Percentiles rank a stretch among this genome's conserved stretches.
These are phyloP conservation scores for Cladosporium sp. DNA, from an alignment of 2,329 filamentous ascomycete species.

Conservation along the genomic window DNA sequence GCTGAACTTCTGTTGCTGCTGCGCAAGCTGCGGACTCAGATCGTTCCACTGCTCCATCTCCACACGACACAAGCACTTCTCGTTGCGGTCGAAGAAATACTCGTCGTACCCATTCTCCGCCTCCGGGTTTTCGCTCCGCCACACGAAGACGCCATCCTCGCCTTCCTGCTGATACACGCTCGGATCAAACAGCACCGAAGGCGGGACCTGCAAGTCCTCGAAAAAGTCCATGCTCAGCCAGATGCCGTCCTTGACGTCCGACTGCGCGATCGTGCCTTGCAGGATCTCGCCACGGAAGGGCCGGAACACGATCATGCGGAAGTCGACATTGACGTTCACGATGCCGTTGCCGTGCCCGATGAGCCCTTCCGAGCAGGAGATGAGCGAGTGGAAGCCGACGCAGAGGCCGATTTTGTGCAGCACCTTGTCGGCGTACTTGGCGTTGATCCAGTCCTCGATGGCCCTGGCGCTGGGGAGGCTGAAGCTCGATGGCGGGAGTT, in stretches of 20 bases:
- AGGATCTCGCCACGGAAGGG: slow-evolving; percentile 95
- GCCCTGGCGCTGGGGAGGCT: slow-evolving; percentile 77
- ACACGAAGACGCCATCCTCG: slow-evolving; percentile 63
- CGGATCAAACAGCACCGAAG: slow-evolving; percentile 71
- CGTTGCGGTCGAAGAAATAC: slow-evolving; percentile 86
- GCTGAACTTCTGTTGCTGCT: slow-evolving; percentile 44
- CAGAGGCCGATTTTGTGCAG: slow-evolving; percentile 94
- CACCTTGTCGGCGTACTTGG: slow-evolving; percentile 93
- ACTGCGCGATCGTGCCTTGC: slow-evolving; percentile 77
- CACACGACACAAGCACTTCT: slow-evolving; percentile 82
- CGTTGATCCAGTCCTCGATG: slow-evolving; percentile 95
- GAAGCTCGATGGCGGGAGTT: slow-evolving; percentile 88
- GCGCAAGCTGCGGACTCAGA: slow-evolving; percentile 79
- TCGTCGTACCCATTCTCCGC: slow-evolving; percentile 57
- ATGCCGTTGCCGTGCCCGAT: slow-evolving; percentile 91
- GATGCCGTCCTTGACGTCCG: slow-evolving; percentile 65
- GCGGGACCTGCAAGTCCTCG: slow-evolving; percentile 80
- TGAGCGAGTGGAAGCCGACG: slow-evolving; percentile 87
- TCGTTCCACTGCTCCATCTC: slow-evolving; percentile 90
- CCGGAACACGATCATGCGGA: slow-evolving; percentile 88
- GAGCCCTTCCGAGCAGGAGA: slow-evolving; percentile 86
- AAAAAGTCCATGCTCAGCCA: slow-evolving; percentile 82
- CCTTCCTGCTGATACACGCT: slow-evolving; percentile 57
- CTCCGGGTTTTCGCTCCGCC: slow-evolving; percentile 56
- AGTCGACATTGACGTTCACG: slow-evolving; percentile 95